A percentile compares a stretch with the other conserved stretches of the same genome.
phyloP scores from a whole-genome alignment of 2,329 filamentous ascomycete species.

The Zopfia rhizophila region DNA sequence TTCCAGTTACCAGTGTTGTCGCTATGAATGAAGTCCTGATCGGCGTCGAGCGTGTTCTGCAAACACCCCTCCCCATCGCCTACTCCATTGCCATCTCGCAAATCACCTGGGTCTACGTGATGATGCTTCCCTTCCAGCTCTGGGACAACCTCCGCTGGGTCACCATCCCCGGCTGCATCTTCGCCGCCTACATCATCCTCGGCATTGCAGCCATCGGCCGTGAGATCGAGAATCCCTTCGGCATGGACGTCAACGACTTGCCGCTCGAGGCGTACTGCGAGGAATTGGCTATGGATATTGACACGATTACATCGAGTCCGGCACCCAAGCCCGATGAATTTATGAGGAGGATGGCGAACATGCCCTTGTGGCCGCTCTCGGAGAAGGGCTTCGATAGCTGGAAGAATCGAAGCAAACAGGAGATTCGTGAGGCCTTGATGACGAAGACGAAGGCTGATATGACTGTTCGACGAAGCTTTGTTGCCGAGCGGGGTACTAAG shows the following conservation, averaged over 20 bases:
- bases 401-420: constrained; percentile 48
- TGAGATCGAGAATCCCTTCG: constrained; percentile 85
- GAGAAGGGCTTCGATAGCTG: constrained; percentile 52
- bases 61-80: constrained; percentile 82
- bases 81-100: constrained; percentile 87
- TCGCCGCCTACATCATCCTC: constrained; percentile 81
- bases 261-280: constrained; percentile 74
- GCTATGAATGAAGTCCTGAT: constrained; percentile 77
- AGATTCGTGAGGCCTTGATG: constrained; percentile 57
- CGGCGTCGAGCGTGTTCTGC: constrained; percentile 80
- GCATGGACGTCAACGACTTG: constrained; percentile 78
- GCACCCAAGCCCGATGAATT: constrained; percentile 65
- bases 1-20: constrained; percentile 68
- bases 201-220: constrained; percentile 77
- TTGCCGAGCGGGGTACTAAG: constrained; percentile 26
- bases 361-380: constrained; percentile 68
- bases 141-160: constrained; percentile 72
- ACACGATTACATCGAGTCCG: constrained; percentile 73
- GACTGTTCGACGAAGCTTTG: constrained; percentile 41
- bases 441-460: constrained; percentile 53
- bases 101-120: constrained; percentile 86
- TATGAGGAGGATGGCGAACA: constrained; percentile 59
- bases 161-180: constrained; percentile 76
- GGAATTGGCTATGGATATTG: constrained; percentile 77
- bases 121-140: constrained; percentile 85